Evolutionary conservation across 2,329 filamentous ascomycete species (phyloP).

Genomic region (Diaporthe velutina): DNA sequence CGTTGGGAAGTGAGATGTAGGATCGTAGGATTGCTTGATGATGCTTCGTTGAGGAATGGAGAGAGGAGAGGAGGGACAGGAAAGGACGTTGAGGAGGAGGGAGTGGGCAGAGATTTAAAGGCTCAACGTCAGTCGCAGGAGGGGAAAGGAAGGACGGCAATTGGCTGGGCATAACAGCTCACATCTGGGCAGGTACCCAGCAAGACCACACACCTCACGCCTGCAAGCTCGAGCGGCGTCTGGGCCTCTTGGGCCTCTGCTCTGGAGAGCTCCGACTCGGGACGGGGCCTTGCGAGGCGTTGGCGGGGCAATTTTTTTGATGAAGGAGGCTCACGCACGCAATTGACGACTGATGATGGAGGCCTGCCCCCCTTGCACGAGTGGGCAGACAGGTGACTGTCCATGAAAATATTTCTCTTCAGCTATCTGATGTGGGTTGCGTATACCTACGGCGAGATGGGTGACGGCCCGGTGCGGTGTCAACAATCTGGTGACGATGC

Average conservation of each 20-base stretch:
- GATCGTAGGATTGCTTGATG: constrained; percentile 6
- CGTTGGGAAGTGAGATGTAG: constrained; percentile 19
- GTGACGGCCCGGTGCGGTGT: not conserved
- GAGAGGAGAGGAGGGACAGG: constrained; percentile 28
- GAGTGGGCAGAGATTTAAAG: constrained; percentile 40
- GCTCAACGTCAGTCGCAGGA: constrained; percentile 38
- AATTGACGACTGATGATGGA: constrained; percentile 13
- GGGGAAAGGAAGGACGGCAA: constrained; percentile 21
- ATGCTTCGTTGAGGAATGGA: constrained; percentile 31
- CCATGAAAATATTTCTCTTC: not conserved
- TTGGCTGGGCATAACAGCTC: constrained; percentile 31
- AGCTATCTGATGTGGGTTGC: constrained; percentile 6
- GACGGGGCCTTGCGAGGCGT: constrained; percentile 32
- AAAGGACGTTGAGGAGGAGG: constrained; percentile 25
- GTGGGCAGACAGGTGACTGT: constrained; percentile 32
- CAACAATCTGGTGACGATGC: constrained; percentile 15
- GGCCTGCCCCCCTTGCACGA: not conserved
- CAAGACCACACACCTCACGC: not conserved
- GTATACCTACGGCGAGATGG: not conserved
- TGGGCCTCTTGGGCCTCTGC: not conserved
- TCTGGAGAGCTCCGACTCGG: constrained; percentile 34
- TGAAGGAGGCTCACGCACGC: constrained; percentile 30
- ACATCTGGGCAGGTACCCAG: constrained; percentile 15
- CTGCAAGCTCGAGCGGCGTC: not conserved
- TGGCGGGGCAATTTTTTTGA: constrained; percentile 32